Percentiles rank a stretch among this genome's conserved stretches.
Evolutionary conservation across 176 grass and related monocot species (phyloP).

Genomic region (Luzula sylvatica): DNA sequence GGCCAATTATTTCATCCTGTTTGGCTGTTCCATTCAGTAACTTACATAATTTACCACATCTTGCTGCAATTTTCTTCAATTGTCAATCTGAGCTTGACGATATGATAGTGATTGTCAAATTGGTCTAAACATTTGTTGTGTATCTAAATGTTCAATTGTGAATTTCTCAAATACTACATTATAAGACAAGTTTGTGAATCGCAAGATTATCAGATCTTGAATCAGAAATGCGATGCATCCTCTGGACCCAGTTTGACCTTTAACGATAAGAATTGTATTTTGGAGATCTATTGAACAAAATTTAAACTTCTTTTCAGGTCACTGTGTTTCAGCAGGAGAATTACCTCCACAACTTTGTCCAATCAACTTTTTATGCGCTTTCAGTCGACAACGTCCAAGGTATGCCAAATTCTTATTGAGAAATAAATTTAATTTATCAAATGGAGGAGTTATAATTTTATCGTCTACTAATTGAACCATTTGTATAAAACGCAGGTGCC

Average conservation of each 20-base stretch:
- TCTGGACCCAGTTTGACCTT: background rate
- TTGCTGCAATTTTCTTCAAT: background rate
- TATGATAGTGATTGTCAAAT: background rate
- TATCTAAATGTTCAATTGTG: too few relatives aligned
- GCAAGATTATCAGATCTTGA: constrained; percentile 4
- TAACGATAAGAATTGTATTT: background rate
- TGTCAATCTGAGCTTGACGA: background rate
- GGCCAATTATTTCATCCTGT: background rate
- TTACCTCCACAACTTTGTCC: constrained; percentile 97
- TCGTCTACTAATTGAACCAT: constrained; percentile 1
- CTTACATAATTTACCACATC: too few relatives aligned
- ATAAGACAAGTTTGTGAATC: too few relatives aligned
- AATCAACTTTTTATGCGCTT: constrained; percentile 92
- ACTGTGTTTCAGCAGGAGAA: constrained; percentile 84
- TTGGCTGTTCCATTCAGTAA: background rate
- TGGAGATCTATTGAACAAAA: background rate
- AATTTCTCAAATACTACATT: too few relatives aligned
- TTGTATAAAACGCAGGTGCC: constrained; percentile 42
- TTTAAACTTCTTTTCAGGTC: constrained; percentile 43
- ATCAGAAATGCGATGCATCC: background rate
- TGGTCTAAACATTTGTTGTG: too few relatives aligned
- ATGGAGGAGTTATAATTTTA: background rate
- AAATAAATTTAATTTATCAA: too few relatives aligned
- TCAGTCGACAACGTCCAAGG: constrained; percentile 77
- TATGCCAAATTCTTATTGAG: constrained; percentile 1